Percentiles rank a stretch among this genome's conserved stretches.
These are phyloP conservation scores for Magnolia sinica DNA, from an alignment of 164 flowering plant species.

Conservation along the genomic window DNA sequence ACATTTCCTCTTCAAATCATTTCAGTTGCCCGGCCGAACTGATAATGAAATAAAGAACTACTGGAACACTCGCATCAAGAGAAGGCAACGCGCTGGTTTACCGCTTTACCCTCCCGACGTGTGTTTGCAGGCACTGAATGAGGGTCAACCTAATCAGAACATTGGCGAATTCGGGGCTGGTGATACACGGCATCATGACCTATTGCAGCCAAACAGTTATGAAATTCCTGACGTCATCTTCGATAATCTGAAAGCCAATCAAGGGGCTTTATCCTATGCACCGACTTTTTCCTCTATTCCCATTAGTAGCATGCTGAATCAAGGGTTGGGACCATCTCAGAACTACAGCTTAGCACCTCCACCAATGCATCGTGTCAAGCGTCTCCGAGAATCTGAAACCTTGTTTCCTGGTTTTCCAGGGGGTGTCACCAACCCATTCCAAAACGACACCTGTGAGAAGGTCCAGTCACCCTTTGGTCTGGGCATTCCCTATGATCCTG, in stretches of 20 bases:
- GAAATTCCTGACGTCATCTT: constrained; percentile 63
- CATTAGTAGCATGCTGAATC: constrained; percentile 36
- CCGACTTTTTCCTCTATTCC: constrained; percentile 46
- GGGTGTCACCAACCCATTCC: constrained; percentile 35
- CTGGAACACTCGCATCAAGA: constrained; percentile 95
- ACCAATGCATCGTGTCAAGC: constrained; percentile 48
- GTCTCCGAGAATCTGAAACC: constrained; percentile 45
- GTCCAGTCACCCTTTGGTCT: constrained; percentile 39
- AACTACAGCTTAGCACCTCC: constrained; percentile 35
- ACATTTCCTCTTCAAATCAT: constrained; percentile 1
- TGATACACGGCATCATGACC: constrained; percentile 36
- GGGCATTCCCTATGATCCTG: constrained; percentile 37
- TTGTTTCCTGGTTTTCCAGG: constrained; percentile 34
- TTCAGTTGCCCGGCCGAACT: constrained; percentile 96
- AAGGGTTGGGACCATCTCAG: constrained; percentile 46
- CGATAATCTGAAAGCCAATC: constrained; percentile 43
- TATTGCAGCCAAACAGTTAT: constrained; percentile 34
- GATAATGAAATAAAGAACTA: constrained; percentile 98
- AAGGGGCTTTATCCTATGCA: constrained; percentile 34
- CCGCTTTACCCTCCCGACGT: constrained; percentile 86
- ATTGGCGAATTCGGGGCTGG: constrained; percentile 27
- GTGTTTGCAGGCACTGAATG: constrained; percentile 47
- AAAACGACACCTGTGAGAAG: constrained; percentile 36
- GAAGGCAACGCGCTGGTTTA: constrained; percentile 85
- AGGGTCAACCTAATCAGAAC: constrained; percentile 36